Evolutionary conservation across 371 early-diverging fungal genomes (phyloP).

Genomic region (Haplosporangium sp.): DNA sequence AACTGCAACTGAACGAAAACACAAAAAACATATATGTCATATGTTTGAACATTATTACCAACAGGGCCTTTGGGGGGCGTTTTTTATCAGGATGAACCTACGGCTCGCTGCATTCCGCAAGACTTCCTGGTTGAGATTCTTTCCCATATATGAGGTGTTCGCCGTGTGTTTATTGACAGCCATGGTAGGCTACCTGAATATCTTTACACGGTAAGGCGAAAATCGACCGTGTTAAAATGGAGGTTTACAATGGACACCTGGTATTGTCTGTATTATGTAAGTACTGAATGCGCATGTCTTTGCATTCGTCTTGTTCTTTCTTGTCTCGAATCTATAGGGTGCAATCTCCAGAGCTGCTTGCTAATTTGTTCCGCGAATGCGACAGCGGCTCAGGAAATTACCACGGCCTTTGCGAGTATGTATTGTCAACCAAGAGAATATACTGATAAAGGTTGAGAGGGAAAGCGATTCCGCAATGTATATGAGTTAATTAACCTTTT

Average conservation of each 20-base stretch:
- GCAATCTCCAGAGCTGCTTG: slow-evolving; percentile 74
- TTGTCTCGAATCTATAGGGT: slow-evolving; percentile 40
- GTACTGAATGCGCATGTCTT: too few relatives aligned
- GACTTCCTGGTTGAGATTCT: slow-evolving; percentile 65
- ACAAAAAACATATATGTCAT: neutral
- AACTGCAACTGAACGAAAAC: too few relatives aligned
- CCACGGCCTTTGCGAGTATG: slow-evolving; percentile 60
- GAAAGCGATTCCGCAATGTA: too few relatives aligned
- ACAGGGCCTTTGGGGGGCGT: slow-evolving; percentile 90
- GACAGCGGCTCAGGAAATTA: slow-evolving; percentile 47
- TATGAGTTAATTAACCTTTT: neutral
- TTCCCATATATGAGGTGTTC: slow-evolving; percentile 82
- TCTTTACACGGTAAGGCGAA: slow-evolving; percentile 72
- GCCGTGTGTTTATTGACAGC: slow-evolving; percentile 80
- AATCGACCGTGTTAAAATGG: neutral
- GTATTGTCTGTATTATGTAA: too few relatives aligned
- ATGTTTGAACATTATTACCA: slow-evolving; percentile 1
- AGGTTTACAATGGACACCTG: neutral
- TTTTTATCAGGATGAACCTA: slow-evolving; percentile 86
- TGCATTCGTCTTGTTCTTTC: neutral
- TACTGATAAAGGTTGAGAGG: neutral
- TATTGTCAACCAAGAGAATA: neutral
- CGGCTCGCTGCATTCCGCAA: slow-evolving; percentile 77
- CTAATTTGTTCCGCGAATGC: slow-evolving; percentile 80
- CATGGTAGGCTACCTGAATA: slow-evolving; percentile 79